Evolutionary conservation across 345 rosid species (phyloP).

Genomic region (Sapria himalayana): DNA sequence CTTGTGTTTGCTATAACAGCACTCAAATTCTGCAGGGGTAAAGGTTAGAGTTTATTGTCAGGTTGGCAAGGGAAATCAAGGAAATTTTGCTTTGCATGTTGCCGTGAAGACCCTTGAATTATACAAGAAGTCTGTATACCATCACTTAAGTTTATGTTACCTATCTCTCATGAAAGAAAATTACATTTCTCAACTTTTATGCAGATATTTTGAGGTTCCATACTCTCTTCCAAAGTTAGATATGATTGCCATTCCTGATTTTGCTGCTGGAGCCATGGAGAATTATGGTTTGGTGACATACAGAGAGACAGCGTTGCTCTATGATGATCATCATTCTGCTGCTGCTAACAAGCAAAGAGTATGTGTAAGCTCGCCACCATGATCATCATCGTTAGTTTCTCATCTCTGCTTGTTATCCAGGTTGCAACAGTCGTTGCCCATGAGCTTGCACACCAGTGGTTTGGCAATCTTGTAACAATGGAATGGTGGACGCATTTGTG

Average conservation of each 20-base stretch:
- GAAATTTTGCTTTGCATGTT: slow-evolving; percentile 78
- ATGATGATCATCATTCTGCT: slow-evolving; percentile 85
- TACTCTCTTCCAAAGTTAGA: slow-evolving; percentile 86
- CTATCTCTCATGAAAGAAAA: too few relatives aligned
- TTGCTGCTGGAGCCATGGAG: slow-evolving; percentile 98
- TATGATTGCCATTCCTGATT: slow-evolving; percentile 96
- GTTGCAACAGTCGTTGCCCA: slow-evolving; percentile 92
- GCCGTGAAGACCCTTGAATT: slow-evolving; percentile 77
- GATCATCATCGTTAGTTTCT: slow-evolving; percentile 4
- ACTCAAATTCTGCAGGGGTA: slow-evolving; percentile 38
- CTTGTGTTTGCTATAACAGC: too few relatives aligned
- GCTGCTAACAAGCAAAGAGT: slow-evolving; percentile 96
- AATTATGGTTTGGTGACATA: slow-evolving; percentile 90
- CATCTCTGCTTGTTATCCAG: slow-evolving; percentile 20
- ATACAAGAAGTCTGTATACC: slow-evolving; percentile 48
- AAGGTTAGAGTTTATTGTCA: slow-evolving; percentile 84
- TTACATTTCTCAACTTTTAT: too few relatives aligned
- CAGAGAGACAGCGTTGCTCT: slow-evolving; percentile 82
- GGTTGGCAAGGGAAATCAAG: slow-evolving; percentile 77
- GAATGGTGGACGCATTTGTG: slow-evolving; percentile 99
- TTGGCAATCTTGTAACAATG: slow-evolving; percentile 98
- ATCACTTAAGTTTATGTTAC: slow-evolving; percentile 3
- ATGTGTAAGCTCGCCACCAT: slow-evolving; percentile 4
- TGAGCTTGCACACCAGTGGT: slow-evolving; percentile 99
- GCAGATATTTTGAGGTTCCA: slow-evolving; percentile 74